Percentiles rank a stretch among this genome's conserved stretches.
Conservation (phyloP, 1,284 basidiomycete genomes). For the Thecaphora frezii region DNA sequence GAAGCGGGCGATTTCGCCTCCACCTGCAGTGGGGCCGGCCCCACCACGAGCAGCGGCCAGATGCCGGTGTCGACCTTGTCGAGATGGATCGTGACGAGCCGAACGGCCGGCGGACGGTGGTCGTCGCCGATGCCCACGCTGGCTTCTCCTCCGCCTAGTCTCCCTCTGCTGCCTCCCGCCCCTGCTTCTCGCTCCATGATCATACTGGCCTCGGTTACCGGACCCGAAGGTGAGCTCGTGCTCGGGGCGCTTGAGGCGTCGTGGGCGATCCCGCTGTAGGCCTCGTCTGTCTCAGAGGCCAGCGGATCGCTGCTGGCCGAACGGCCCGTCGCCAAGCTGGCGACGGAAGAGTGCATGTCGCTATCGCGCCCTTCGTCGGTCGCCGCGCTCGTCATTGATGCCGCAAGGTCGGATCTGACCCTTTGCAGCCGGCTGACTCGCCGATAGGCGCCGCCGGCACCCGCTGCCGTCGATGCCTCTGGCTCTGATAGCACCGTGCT, state of each 20-base stretch:
- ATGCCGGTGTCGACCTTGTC: slow-evolving; percentile 41
- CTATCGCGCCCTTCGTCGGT: background rate
- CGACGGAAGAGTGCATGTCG: background rate
- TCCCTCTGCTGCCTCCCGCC: background rate
- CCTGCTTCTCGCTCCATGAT: background rate
- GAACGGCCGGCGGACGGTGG: slow-evolving; percentile 18
- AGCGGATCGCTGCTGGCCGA: background rate
- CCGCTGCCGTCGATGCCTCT: background rate
- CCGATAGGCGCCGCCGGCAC: too few relatives aligned
- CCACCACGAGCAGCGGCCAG: slow-evolving; percentile 36
- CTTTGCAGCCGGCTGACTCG: too few relatives aligned
- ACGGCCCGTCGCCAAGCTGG: background rate
- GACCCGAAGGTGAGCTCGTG: background rate
- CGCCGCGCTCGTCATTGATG: background rate
- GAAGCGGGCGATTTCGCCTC: background rate
- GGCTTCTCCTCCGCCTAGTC: background rate
- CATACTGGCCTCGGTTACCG: background rate
- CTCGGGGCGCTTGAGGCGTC: background rate
- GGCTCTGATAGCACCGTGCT: slow-evolving; percentile 34
- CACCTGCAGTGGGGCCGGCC: slow-evolving; percentile 28
- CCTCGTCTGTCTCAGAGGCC: background rate
- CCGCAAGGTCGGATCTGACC: background rate
- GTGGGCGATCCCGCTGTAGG: background rate
- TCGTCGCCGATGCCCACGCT: background rate
- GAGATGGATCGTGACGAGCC: slow-evolving; percentile 35